Evolutionary conservation across 805 yeast genomes (phyloP), one percentile per base, ranked within the genome.

Genomic region (Saccharomycopsis guyanensis): DNA sequence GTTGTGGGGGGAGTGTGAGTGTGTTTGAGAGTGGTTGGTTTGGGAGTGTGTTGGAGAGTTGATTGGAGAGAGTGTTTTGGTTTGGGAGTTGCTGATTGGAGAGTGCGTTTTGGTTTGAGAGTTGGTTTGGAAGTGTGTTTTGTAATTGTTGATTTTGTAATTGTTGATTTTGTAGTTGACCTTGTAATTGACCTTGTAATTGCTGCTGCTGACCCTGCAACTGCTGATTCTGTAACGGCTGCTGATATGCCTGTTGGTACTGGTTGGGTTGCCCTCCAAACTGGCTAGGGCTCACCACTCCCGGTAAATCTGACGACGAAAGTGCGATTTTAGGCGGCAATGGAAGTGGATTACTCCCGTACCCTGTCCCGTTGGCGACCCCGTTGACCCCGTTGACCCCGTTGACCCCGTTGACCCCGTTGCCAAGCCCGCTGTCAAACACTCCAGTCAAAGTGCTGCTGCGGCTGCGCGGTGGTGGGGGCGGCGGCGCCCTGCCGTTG

Each of bases 391-490:
- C n/a, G n/a, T n/a, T n/a, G n/a, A n/a, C n/a, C n/a, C n/a, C n/a
- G n/a, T n/a, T n/a, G n/a, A n/a, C n/a, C n/a, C n/a, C n/a, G n/a
- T 7, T 7, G 29, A 10, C 10, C 10, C 10, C 10, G 10, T 25
- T 6, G 10, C 29, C 29, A 6, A 10, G 6, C 10, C 10, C 29
- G 29, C 10, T 25, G 29, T 6, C 10, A 10, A 10, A 10, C 29
- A 25, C 29, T 7, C 29, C 10, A 10, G 10, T 25, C 29, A 39
- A 16, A 12, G 69, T 62, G 33, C 70, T 61, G 2, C 62, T 53
- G 39, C 73, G 56, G 44, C 69, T 58, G 32, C 67, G 60, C 25
- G 62, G 59, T 10, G 72, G 72, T 10, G 68, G 66, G 1, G 74
- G 61, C 2, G 64, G 63, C 15, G 64, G 62, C 16, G 61, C 53